phyloP scores from a whole-genome alignment of 2,329 filamentous ascomycete genomes.

The Aspergillus puulaauensis region DNA sequence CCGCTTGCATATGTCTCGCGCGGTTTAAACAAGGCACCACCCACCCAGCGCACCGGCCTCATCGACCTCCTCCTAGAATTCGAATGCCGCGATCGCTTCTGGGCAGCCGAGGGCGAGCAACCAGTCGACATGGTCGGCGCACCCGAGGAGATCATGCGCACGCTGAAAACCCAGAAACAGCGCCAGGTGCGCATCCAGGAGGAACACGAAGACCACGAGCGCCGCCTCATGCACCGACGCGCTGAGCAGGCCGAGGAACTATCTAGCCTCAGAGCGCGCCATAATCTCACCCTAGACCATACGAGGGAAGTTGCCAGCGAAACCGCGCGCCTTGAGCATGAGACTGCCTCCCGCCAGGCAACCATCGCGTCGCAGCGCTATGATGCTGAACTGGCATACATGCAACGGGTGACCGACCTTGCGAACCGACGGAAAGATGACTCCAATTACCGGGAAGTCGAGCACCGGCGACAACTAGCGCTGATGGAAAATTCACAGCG shows the following conservation, averaged over 20 bases:
- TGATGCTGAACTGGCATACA: conserved; percentile 5
- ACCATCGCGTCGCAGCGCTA: conserved; percentile 4
- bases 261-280: not conserved
- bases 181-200: not conserved
- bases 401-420: conserved; percentile 4
- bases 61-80: conserved; percentile 2
- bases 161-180: not conserved
- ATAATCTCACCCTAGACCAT: not conserved
- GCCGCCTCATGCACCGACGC: not conserved
- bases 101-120: conserved; percentile 8
- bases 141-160: conserved; percentile 1
- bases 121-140: conserved; percentile 4
- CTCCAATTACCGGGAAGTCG: conserved; percentile 1
- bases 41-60: not conserved
- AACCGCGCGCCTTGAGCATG: conserved; percentile 2
- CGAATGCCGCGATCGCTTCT: conserved; percentile 5
- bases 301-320: not conserved
- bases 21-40: conserved; percentile 1
- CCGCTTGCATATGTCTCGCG: conserved; percentile 3
- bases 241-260: conserved; percentile 6
- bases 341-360: conserved; percentile 2
- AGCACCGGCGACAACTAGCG: not conserved
- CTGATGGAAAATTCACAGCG: conserved; percentile 3
- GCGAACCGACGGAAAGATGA: conserved; percentile 6
- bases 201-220: conserved; percentile 9